Conservation (phyloP, 257 asterid genomes). For the Agastache rugosa region DNA sequence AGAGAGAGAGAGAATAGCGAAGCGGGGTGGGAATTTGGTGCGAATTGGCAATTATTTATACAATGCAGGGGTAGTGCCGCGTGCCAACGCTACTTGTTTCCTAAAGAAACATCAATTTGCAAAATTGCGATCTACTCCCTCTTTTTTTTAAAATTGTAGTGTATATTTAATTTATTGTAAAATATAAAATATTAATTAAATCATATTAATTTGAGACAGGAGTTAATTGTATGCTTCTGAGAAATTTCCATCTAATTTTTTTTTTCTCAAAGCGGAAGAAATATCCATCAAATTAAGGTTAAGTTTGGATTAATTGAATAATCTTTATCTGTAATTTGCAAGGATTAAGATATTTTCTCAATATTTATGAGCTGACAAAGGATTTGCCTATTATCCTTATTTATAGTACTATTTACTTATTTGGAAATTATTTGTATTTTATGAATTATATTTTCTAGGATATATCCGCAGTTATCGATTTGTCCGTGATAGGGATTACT, state of each 20-base stretch:
- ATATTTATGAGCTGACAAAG: neutral
- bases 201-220: too few relatives aligned
- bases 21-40: neutral
- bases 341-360: slow-evolving; percentile 4
- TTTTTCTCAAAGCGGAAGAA: too few relatives aligned
- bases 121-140: neutral
- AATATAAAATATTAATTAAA: too few relatives aligned
- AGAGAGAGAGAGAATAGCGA: neutral
- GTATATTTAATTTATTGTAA: too few relatives aligned
- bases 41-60: neutral
- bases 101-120: slow-evolving; percentile 21
- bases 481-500: neutral
- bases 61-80: neutral
- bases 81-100: neutral
- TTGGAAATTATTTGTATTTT: neutral
- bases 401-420: too few relatives aligned
- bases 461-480: neutral
- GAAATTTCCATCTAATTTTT: too few relatives aligned
- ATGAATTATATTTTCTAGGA: too few relatives aligned
- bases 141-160: too few relatives aligned
- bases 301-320: neutral
- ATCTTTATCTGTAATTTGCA: neutral
- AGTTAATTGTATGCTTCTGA: too few relatives aligned
- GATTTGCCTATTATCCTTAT: too few relatives aligned
- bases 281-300: too few relatives aligned